Evolutionary conservation across 257 asterid species (phyloP).

Genomic region (Plantago elongata): DNA sequence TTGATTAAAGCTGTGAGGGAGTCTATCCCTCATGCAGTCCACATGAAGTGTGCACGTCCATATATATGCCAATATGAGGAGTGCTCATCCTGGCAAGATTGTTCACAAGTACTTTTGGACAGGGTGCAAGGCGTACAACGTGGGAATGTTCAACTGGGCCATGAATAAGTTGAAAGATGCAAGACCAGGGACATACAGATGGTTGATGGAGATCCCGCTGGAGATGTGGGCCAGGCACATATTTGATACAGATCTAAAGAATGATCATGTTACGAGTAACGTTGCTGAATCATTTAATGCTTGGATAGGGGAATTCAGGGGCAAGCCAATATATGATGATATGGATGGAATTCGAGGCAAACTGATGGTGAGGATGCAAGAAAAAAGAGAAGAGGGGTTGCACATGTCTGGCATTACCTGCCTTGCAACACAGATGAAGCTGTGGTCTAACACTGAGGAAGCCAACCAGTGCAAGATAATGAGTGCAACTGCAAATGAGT

Average conservation of each 20-base stretch:
- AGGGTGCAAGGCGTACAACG: neutral
- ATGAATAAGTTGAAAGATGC: neutral
- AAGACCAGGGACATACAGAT: neutral
- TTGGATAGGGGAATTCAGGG: neutral
- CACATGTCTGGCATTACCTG: too few species aligned
- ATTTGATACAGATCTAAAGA: neutral
- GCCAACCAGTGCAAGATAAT: too few species aligned
- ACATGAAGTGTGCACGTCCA: neutral
- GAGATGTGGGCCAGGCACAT: neutral
- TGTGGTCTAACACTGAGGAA: too few species aligned
- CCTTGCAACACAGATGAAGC: too few species aligned
- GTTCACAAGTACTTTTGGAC: neutral
- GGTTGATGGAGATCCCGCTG: neutral
- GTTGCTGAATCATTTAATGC: neutral
- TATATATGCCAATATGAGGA: neutral
- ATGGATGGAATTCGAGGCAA: neutral
- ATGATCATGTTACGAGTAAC: neutral
- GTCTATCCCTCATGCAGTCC: neutral
- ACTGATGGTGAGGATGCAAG: neutral
- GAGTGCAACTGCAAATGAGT: too few species aligned
- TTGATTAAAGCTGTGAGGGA: neutral
- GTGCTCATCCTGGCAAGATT: neutral
- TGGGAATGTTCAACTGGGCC: neutral
- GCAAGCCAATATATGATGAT: neutral
- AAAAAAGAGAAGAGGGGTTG: too few species aligned